Percentiles rank a stretch among this genome's conserved stretches.
phyloP scores from a whole-genome alignment of 228 moss, liverwort and hornwort genomes.

The Sphagnum magellanicum region DNA sequence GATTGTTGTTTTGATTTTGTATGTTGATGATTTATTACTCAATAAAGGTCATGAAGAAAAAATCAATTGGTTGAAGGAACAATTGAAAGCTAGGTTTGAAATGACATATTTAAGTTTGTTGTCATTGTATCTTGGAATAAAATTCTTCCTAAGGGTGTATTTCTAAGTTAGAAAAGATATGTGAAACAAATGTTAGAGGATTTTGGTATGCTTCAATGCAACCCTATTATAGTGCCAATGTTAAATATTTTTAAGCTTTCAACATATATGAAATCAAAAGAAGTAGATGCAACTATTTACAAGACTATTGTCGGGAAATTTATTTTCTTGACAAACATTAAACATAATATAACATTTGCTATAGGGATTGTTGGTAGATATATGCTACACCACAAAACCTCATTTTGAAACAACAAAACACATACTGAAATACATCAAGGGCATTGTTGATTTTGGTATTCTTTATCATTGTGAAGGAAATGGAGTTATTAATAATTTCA shows the following conservation, averaged over 20 bases:
- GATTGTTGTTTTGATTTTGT: too few relatives aligned
- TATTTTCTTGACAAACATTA: conserved; percentile 1
- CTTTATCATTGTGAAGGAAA: neutral
- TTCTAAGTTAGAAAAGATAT: neutral
- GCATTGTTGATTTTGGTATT: conserved; percentile 5
- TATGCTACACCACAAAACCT: neutral
- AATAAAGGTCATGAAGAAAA: too few relatives aligned
- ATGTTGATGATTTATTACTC: too few relatives aligned
- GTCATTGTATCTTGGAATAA: neutral
- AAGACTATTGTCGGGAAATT: neutral
- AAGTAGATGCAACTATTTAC: neutral
- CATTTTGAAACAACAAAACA: neutral
- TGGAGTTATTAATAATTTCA: neutral
- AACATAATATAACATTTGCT: neutral
- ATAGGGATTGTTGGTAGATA: too few relatives aligned
- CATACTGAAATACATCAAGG: neutral
- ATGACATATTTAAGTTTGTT: too few relatives aligned
- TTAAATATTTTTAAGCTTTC: neutral
- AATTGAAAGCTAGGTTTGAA: too few relatives aligned
- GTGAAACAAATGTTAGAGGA: conserved; percentile 1
- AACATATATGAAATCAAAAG: neutral
- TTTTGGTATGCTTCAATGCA: neutral
- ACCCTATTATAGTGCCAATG: neutral
- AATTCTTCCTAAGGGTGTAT: conserved; percentile 1
- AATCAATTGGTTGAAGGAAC: too few relatives aligned